These are phyloP conservation scores for Astrephomene gubernaculifera DNA, from an alignment of 139 green algal species.

Conservation along the genomic window DNA sequence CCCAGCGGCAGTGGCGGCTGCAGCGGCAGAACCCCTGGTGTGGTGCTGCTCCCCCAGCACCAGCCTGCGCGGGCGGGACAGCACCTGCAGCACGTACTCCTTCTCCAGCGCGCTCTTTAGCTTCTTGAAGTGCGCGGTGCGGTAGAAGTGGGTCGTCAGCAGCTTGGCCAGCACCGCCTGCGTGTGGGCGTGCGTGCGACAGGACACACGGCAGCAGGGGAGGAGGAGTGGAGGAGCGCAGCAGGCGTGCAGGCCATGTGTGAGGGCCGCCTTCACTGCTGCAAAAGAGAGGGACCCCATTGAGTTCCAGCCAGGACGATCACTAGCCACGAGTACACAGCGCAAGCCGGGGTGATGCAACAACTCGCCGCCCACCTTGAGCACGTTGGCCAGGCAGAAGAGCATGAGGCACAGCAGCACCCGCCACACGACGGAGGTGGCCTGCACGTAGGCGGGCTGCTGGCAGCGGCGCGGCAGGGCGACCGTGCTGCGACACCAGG, in stretches of 20 bases:
- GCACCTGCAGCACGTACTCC: constrained; percentile 48
- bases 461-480: neutral
- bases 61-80: neutral
- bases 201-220: too few relatives aligned
- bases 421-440: constrained; percentile 51
- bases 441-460: constrained; percentile 27
- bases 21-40: too few relatives aligned
- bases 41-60: neutral
- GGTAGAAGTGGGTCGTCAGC: constrained; percentile 79
- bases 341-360: too few relatives aligned
- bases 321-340: too few relatives aligned
- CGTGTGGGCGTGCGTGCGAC: too few relatives aligned
- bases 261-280: too few relatives aligned
- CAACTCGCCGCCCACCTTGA: constrained; percentile 66
- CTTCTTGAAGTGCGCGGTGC: constrained; percentile 76
- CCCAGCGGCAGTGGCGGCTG: too few relatives aligned
- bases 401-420: constrained; percentile 75
- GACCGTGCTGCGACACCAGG: neutral
- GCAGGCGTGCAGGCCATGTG: too few relatives aligned
- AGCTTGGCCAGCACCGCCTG: constrained; percentile 73
- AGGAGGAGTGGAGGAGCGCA: too few relatives aligned
- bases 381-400: constrained; percentile 73
- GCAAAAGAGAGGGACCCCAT: too few relatives aligned
- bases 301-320: too few relatives aligned
- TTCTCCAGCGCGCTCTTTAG: constrained; percentile 66